Evolutionary conservation across 2,329 filamentous ascomycete species (phyloP), one percentile per base, ranked within the genome.

Genomic region (Aspergillus latus): DNA sequence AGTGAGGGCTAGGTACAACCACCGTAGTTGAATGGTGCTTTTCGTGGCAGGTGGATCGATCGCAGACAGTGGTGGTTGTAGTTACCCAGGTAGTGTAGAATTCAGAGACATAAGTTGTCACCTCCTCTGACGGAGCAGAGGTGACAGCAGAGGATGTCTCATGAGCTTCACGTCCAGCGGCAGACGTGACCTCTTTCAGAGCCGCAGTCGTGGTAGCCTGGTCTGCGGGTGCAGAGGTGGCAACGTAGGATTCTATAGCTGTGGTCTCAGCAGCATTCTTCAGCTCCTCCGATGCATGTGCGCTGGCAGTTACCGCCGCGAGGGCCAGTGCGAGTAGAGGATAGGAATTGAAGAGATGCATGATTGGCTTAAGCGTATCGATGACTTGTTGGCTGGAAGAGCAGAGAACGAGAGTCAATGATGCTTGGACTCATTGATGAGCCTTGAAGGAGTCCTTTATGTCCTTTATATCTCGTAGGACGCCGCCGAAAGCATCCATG

Each of bases 311-410:
- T 51, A 60, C 55, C 13, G 62, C 60, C 21, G 59, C 60, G 39
- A 68, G 46, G 50, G 64, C 62, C 48, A 67, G 48, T 9, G 61
- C 58, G 34, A 57, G 34, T 28, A 63, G 39, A 26, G 61, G 34
- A 44, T 59, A 57, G 42, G 53, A 36, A n/a, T 57, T 61, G n/a
- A 68, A 62, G 61, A 71, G 62, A 55, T 67, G 64, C 71, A 73
- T 73, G 54, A 60, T 66, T 10, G 61, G 39, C 47, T 34, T 29
- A 34, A n/a, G 11, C 13, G 5, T 16, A 30, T 21, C 29, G 34
- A 34, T 34, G n/a, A 15, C 29, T 39, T 54, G 44, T 36, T 16
- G 26, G 49, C 34, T 34, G 29, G 44, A 42, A 21, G 37, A 16
- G 48, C 36, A 28, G 16, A 45, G 37, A 36, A 48, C 29, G 45